These are phyloP conservation scores for Globisporangium nunn DNA, from an alignment of 352 stramenopile species.

Conservation along the genomic window DNA sequence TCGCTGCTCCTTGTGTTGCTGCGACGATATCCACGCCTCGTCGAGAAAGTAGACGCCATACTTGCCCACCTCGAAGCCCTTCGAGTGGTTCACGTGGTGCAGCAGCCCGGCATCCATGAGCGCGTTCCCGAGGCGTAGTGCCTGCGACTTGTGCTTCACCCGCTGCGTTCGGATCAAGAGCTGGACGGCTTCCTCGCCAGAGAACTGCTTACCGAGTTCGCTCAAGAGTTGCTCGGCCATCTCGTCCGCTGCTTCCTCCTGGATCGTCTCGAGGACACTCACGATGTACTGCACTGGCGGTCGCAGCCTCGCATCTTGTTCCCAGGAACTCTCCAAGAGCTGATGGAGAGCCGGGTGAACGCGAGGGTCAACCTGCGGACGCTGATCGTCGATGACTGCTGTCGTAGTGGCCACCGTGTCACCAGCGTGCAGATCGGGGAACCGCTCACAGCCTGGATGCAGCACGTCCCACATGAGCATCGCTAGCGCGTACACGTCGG, in stretches of 20 bases:
- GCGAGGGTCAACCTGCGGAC: slow-evolving; percentile 28
- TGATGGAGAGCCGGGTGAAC: slow-evolving; percentile 35
- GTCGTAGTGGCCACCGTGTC: neutral
- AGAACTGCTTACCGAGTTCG: slow-evolving; percentile 25
- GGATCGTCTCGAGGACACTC: slow-evolving; percentile 34
- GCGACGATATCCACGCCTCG: neutral
- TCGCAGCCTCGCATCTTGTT: slow-evolving; percentile 34
- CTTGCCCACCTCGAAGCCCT: slow-evolving; percentile 21
- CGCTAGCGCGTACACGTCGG: slow-evolving; percentile 60
- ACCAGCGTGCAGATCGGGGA: slow-evolving; percentile 35
- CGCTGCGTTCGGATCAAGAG: slow-evolving; percentile 26
- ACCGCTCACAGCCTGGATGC: slow-evolving; percentile 36
- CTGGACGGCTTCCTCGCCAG: slow-evolving; percentile 19
- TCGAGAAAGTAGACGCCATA: neutral
- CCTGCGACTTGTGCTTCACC: slow-evolving; percentile 11
- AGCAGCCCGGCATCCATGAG: slow-evolving; percentile 60
- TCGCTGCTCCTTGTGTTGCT: neutral
- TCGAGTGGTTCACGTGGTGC: slow-evolving; percentile 39
- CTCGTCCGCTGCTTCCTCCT: slow-evolving; percentile 45
- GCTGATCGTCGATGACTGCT: slow-evolving; percentile 26
- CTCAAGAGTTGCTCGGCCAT: slow-evolving; percentile 39
- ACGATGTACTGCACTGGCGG: slow-evolving; percentile 47
- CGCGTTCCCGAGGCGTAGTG: slow-evolving; percentile 37
- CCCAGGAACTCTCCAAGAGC: slow-evolving; percentile 50
- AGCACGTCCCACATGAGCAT: slow-evolving; percentile 67